Percentiles rank a stretch among this genome's conserved stretches.
Evolutionary conservation across 2,329 filamentous ascomycete species (phyloP).

Genomic region (Hortaea werneckii): DNA sequence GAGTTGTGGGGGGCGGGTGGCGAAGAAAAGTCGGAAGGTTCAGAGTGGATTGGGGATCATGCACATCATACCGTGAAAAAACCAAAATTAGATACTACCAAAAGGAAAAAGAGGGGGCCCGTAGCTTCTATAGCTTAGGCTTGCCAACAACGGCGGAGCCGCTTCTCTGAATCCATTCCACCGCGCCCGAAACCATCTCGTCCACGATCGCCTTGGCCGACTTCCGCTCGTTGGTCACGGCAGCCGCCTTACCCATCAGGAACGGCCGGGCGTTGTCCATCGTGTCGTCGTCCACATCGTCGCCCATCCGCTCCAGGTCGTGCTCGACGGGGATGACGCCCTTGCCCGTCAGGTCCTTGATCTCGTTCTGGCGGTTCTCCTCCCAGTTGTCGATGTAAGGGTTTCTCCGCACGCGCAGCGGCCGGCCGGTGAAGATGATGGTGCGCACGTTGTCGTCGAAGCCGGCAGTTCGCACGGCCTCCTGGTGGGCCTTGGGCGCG

Average conservation of each 20-base stretch:
- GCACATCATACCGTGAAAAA: neutral
- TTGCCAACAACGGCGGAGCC: constrained; percentile 20
- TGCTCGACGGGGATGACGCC: constrained; percentile 88
- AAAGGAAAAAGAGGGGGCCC: too few relatives aligned
- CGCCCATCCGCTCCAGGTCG: constrained; percentile 74
- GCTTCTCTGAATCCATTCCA: constrained; percentile 20
- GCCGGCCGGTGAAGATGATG: constrained; percentile 96
- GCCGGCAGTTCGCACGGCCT: constrained; percentile 66
- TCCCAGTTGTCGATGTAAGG: constrained; percentile 95
- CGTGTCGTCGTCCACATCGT: constrained; percentile 61
- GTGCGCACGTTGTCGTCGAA: constrained; percentile 96
- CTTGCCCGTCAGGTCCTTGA: constrained; percentile 82
- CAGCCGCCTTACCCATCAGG: constrained; percentile 94
- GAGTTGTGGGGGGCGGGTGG: neutral
- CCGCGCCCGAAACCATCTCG: constrained; percentile 77
- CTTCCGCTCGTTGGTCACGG: constrained; percentile 89
- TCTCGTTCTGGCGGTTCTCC: constrained; percentile 77
- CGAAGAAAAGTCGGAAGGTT: neutral
- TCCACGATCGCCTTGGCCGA: constrained; percentile 84
- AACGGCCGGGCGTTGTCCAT: constrained; percentile 87
- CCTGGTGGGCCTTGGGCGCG: constrained; percentile 52
- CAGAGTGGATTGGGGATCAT: too few relatives aligned
- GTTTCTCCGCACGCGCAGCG: constrained; percentile 87
- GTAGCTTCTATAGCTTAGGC: constrained; percentile 29
- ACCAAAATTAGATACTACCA: too few relatives aligned